Base-by-base conservation (phyloP, 1,284 basidiomycete genomes). In the Apiotrichum sp. region DNA sequence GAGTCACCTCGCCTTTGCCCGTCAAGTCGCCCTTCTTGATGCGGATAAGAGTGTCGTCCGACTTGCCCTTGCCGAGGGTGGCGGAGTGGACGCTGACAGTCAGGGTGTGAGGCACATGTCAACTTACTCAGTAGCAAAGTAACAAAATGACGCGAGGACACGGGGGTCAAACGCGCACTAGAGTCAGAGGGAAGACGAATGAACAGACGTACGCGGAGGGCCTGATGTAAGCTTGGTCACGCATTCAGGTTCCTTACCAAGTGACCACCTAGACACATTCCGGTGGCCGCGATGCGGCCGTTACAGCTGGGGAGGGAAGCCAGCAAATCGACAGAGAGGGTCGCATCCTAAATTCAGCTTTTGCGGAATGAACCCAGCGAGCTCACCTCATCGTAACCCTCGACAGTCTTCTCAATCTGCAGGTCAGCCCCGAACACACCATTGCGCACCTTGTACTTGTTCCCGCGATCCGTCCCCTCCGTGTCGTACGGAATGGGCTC, bases 401-500 rank as follows among this genome's bases (percentile, higher is more conserved):
- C 81, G 1, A 93, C 76, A 42, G 83, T 83, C 78, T 93, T 93
- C 75, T 92, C 87, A 43, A 89, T 82, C 89, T 92, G 36, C 49
- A 6, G 13, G 45, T 50, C 41, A 60, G 48, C 5, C 16, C 16
- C 4, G 14, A 7, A 10, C 62, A 53, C 22, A 22, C 22, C 22
- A 22, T 22, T 22, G 22, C 65, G 51, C 64, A 82, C 89, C 82
- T 95, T 95, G 80, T 87, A 93, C 65, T 80, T 82, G 77, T 96
- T 95, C 10, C 92, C 92, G 61, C 86, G 78, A 69, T 93, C 89
- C 22, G 92, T 93, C 81, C 90, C 91, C 79, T 90, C 87, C 0
- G 77, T 79, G 69, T 93, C 90, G 69, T 95, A 96, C 0, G 89
- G 83, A 57, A 96, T 85, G 0, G 91, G 76, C 52, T 90, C 89